Base-by-base conservation (phyloP, 306 rosid species). In the Pachyrhizus erosus region DNA sequence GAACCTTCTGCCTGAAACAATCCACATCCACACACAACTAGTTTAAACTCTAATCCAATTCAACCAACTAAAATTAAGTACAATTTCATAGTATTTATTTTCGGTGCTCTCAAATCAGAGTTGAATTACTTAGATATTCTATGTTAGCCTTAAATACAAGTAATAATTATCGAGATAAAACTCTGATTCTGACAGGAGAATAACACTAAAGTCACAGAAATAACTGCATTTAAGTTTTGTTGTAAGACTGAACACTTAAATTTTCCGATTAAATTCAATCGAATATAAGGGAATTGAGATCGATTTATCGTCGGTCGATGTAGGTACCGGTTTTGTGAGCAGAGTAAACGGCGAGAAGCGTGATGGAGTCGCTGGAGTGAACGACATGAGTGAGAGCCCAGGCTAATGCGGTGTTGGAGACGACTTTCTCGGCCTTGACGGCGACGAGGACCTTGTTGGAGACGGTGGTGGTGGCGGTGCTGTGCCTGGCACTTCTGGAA, bases 341-440 rank as follows among this genome's bases (percentile, higher is more conserved):
- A 27, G 89, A 87, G 71, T 90, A 85, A 4, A 96, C 88, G 62
- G 99, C 98, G 57, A 96, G 94, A 21, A 96, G 86, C 9, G 98
- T 93, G 45, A 96, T 89, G 70, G 91, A 84, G 60, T 93, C 96
- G 73, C 88, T 87, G 71, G 91, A 93, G 52, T 87, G 96, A 79
- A 88, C 94, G 37, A 96, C 92, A 74, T 96, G 97, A 79, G 95
- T 89, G 74, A 96, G 96, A 21, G 97, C 99, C 99, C 98, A 96
- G 5, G 91, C 91, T 71, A 96, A 86, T 49, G 97, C 89, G 24
- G 90, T 34, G 79, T 90, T 93, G 57, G 96, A 92, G 70, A 96
- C 90, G 78, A 88, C 84, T 80, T 79, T 92, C 89, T 90, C 98
- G 3, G 96, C 98, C 78, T 91, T 96, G 39, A 93, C 91, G 12